These are phyloP conservation scores for Annona cherimola DNA, from an alignment of 164 flowering plant species.

Conservation along the genomic window DNA sequence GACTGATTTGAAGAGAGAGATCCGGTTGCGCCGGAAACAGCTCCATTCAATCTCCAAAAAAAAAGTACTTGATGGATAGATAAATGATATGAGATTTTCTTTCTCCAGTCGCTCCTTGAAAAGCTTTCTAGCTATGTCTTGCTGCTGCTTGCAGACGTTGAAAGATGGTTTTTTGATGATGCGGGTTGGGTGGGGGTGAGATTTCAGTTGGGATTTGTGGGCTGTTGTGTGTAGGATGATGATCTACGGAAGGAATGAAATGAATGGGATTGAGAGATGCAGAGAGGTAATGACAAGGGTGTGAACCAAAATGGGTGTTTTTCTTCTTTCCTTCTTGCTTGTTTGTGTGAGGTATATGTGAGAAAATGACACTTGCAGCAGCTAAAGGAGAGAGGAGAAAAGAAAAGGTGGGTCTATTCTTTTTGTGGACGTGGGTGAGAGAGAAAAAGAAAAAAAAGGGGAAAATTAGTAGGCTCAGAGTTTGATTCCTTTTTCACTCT, in stretches of 20 bases:
- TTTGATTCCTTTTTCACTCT: slow-evolving; percentile 35
- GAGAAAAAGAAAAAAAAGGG: slow-evolving; percentile 5
- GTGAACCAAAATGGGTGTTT: neutral
- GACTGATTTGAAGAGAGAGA: slow-evolving; percentile 87
- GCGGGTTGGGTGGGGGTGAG: neutral
- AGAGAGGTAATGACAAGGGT: slow-evolving; percentile 5
- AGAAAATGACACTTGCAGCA: slow-evolving; percentile 81
- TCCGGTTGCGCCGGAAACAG: slow-evolving; percentile 93
- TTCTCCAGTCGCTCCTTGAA: slow-evolving; percentile 1
- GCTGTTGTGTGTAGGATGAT: slow-evolving; percentile 12
- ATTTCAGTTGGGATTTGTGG: slow-evolving; percentile 13
- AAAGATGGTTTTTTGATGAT: neutral
- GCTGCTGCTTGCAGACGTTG: neutral
- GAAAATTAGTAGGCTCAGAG: slow-evolving; percentile 12
- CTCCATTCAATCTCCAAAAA: slow-evolving; percentile 45
- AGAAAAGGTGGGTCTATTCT: slow-evolving; percentile 4
- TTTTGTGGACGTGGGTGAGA: slow-evolving; percentile 5
- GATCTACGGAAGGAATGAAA: neutral
- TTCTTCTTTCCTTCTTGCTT: slow-evolving; percentile 36
- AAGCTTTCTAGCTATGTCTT: neutral
- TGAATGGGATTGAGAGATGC: slow-evolving; percentile 4
- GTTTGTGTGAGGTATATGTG: slow-evolving; percentile 84
- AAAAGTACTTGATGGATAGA: neutral
- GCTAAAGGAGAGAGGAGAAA: slow-evolving; percentile 19
- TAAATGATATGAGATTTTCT: neutral